A percentile compares a stretch with the other conserved stretches of the same genome.
Evolutionary conservation across 371 early-diverging fungal species (phyloP).

Genomic region (Nematocida major): DNA sequence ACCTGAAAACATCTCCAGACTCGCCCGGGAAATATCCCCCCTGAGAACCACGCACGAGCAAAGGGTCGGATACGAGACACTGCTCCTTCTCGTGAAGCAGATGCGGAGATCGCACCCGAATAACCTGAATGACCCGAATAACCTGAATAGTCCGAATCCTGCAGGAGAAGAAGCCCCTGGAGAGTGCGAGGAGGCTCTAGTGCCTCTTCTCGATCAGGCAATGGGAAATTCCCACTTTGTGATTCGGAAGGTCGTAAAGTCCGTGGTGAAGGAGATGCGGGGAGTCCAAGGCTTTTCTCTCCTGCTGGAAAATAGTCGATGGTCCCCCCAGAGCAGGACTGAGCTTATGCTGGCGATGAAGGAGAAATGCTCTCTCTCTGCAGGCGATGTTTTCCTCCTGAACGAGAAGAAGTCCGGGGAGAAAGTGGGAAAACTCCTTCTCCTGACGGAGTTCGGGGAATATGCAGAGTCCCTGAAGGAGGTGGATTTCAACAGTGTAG

Average conservation of each 20-base stretch:
- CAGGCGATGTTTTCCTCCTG: background rate
- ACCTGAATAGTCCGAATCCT: too few species aligned
- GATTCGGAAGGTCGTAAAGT: conserved; percentile 17
- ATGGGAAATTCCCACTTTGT: conserved; percentile 34
- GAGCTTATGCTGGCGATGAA: background rate
- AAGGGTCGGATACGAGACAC: conserved; percentile 34
- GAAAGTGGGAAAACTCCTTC: conserved; percentile 8
- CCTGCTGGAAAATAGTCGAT: background rate
- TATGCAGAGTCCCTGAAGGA: background rate
- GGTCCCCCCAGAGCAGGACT: conserved; percentile 8
- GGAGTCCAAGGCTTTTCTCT: background rate
- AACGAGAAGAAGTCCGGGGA: conserved; percentile 27
- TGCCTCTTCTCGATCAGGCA: background rate
- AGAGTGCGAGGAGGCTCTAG: background rate
- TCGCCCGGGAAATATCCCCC: background rate
- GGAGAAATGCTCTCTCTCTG: background rate
- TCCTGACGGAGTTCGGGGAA: background rate
- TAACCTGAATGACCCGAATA: too few species aligned
- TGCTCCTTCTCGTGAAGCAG: background rate
- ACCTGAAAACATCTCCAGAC: background rate
- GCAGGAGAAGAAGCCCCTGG: background rate
- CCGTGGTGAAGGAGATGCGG: conserved; percentile 12
- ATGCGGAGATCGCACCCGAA: too few species aligned
- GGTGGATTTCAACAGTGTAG: background rate
- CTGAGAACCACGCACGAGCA: background rate